phyloP scores from a whole-genome alignment of 179 eudicot species.

The Spergularia azorica region DNA sequence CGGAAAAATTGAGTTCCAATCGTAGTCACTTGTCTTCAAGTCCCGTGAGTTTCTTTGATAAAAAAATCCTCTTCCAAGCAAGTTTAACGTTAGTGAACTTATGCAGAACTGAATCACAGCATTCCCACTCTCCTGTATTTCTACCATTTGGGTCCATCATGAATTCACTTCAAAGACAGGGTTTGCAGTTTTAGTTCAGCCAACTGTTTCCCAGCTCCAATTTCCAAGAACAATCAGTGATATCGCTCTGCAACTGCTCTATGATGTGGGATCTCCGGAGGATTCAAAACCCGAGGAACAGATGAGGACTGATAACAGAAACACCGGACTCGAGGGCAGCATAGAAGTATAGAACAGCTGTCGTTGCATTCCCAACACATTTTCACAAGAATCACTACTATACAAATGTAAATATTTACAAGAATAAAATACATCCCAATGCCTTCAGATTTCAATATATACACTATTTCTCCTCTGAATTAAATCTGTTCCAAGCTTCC shows the following conservation, averaged over 20 bases:
- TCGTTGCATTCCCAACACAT: constrained; percentile 16
- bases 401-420: constrained; percentile 29
- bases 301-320: neutral
- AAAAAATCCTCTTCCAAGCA: too few species aligned
- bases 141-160: too few species aligned
- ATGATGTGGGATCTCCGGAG: neutral
- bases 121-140: too few species aligned
- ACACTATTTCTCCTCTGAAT: constrained; percentile 43
- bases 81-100: too few species aligned
- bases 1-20: too few species aligned
- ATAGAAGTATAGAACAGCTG: neutral
- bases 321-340: neutral
- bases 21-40: too few species aligned
- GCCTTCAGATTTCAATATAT: constrained; percentile 4
- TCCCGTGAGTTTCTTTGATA: too few species aligned
- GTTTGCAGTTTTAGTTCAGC: too few species aligned
- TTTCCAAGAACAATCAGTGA: too few species aligned
- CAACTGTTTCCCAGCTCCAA: too few species aligned
- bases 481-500: constrained; percentile 49
- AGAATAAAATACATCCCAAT: constrained; percentile 8
- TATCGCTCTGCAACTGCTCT: neutral
- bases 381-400: constrained; percentile 24
- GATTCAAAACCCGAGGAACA: neutral
- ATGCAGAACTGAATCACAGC: too few species aligned
- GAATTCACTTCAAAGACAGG: too few species aligned